Evolutionary conservation across 1,284 basidiomycete species (phyloP).

Genomic region (Puccinia polysora): DNA sequence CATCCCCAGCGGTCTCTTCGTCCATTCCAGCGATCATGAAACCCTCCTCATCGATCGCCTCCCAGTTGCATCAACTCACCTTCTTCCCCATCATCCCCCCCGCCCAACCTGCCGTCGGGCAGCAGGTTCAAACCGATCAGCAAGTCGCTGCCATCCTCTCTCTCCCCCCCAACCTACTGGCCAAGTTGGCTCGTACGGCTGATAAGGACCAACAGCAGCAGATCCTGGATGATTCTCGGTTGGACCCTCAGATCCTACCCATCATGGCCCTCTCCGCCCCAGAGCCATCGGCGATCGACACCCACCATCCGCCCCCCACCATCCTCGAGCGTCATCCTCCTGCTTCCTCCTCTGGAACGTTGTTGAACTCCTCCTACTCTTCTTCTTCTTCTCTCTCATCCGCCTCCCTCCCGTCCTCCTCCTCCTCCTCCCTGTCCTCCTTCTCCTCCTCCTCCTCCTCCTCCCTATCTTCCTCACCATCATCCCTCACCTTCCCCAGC

Average conservation of each 20-base stretch:
- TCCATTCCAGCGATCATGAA: no score
- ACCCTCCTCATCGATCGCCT: no score
- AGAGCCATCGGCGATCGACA: no score
- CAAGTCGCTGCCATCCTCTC: slow-evolving; percentile 18
- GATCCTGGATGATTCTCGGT: not conserved
- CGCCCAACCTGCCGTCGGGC: not conserved
- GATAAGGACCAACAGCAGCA: slow-evolving; percentile 15
- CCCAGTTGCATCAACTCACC: no score
- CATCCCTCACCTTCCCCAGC: not conserved
- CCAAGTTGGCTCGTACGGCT: slow-evolving; percentile 12
- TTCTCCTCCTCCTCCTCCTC: not conserved
- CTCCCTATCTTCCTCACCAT: not conserved
- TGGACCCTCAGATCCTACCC: slow-evolving; percentile 6
- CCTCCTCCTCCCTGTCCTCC: not conserved
- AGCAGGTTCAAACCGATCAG: slow-evolving; percentile 14
- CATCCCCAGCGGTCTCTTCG: no score
- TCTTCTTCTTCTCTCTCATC: not conserved
- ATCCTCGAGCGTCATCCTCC: not conserved
- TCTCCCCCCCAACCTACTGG: not conserved
- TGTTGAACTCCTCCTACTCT: not conserved
- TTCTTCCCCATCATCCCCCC: no score
- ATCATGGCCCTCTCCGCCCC: slow-evolving; percentile 10
- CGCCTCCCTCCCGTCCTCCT: not conserved
- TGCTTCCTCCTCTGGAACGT: not conserved
- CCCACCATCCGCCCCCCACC: not conserved